phyloP scores from a whole-genome alignment of 805 yeast species.

The Candida namnaoensis region DNA sequence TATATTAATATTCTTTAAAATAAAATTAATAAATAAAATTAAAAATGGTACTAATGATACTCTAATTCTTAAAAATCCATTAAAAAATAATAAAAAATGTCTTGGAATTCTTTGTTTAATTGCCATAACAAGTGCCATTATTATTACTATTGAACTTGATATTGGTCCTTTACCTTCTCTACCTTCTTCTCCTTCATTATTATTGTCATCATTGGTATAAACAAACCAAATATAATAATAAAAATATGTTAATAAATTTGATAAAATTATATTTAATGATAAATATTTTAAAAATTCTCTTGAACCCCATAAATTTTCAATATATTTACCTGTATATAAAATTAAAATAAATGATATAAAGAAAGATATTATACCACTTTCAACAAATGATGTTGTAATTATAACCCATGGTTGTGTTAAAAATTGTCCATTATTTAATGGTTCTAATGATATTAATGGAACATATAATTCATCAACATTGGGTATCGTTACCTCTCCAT shows the following conservation, averaged over 20 bases:
- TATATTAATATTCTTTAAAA: background rate
- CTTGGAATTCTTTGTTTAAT: constrained; percentile 47
- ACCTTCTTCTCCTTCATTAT: background rate
- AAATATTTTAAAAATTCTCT: constrained; percentile 34
- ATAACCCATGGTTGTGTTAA: constrained; percentile 38
- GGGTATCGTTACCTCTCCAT: constrained; percentile 15
- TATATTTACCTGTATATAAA: constrained; percentile 42
- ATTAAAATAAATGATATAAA: constrained; percentile 27
- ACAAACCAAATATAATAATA: constrained; percentile 14
- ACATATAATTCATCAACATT: constrained; percentile 38
- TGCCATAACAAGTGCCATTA: constrained; percentile 44
- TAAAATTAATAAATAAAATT: constrained; percentile 10
- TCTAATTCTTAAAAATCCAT: constrained; percentile 31
- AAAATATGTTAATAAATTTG: constrained; percentile 26
- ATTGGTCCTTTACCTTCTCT: constrained; percentile 6
- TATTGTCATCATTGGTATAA: background rate
- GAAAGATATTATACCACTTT: constrained; percentile 31
- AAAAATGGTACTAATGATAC: constrained; percentile 19
- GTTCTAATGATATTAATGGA: constrained; percentile 41
- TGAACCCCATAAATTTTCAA: constrained; percentile 49
- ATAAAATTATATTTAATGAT: constrained; percentile 22
- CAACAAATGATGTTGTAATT: constrained; percentile 37
- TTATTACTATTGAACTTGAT: constrained; percentile 10
- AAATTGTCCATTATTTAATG: constrained; percentile 13
- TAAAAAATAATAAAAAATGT: constrained; percentile 39